These are phyloP conservation scores for Kwoniella pini DNA, from an alignment of 768 basidiomycete species.

Conservation along the genomic window DNA sequence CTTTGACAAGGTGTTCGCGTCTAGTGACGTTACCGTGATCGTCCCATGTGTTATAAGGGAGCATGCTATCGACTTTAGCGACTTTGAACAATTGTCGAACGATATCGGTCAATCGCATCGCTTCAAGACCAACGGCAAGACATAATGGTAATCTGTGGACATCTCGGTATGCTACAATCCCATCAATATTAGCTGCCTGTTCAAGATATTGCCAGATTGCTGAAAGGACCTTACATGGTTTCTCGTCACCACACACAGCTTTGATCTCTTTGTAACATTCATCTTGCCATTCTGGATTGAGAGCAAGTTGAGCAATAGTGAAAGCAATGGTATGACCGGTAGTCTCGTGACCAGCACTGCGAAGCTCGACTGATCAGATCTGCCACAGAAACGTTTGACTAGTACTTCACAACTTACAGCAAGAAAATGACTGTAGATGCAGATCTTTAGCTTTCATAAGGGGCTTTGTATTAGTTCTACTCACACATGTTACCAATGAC, in stretches of 20 bases:
- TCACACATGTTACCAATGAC: constrained; percentile 39
- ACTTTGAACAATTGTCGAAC: constrained; percentile 34
- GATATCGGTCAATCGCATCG: constrained; percentile 33
- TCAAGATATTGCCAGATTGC: neutral
- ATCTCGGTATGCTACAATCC: constrained; percentile 29
- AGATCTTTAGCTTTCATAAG: neutral
- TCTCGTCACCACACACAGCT: constrained; percentile 28
- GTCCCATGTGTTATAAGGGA: constrained; percentile 41
- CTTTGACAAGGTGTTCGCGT: constrained; percentile 25
- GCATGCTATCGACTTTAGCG: constrained; percentile 20
- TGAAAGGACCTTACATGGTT: constrained; percentile 23
- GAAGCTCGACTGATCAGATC: neutral
- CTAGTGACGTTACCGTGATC: constrained; percentile 18
- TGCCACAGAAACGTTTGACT: too few species aligned
- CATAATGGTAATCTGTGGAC: constrained; percentile 23
- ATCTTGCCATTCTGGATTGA: constrained; percentile 48
- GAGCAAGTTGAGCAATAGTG: constrained; percentile 42
- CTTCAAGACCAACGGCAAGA: constrained; percentile 27
- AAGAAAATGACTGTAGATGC: constrained; percentile 4
- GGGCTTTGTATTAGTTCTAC: neutral
- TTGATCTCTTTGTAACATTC: constrained; percentile 38
- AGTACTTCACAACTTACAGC: too few species aligned
- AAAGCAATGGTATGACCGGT: constrained; percentile 46
- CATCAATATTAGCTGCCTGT: neutral
- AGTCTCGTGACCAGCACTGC: constrained; percentile 50